Conservation (phyloP, 768 basidiomycete genomes). For the Hydnomerulius pinastri region DNA sequence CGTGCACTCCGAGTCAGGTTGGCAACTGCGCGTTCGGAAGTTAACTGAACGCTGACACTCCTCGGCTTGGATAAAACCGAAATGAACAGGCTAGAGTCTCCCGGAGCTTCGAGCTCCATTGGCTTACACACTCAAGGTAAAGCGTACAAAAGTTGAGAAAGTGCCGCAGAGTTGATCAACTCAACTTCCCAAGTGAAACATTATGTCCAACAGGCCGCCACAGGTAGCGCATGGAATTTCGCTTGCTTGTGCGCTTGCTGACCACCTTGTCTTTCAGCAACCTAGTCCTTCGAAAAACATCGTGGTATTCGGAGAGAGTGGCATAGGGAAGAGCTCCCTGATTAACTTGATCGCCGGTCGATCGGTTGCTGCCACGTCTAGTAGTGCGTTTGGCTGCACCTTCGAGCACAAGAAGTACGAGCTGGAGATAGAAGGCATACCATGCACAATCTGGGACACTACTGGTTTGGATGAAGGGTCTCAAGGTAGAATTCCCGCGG, state of each 20-base stretch:
- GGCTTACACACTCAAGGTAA: no score
- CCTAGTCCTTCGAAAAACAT: slow-evolving; percentile 15
- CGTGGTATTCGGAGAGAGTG: slow-evolving; percentile 30
- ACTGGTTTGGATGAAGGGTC: slow-evolving; percentile 41
- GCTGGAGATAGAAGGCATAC: slow-evolving; percentile 23
- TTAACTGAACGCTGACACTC: no score
- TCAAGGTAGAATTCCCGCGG: slow-evolving; percentile 30
- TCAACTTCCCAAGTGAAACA: no score
- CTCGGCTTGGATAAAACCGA: no score
- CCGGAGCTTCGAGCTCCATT: no score
- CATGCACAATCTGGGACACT: slow-evolving; percentile 38
- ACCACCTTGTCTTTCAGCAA: not conserved
- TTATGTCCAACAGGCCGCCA: not conserved
- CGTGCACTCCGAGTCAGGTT: no score
- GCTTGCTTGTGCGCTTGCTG: not conserved
- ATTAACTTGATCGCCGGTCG: slow-evolving; percentile 42
- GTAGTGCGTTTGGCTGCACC: slow-evolving; percentile 36
- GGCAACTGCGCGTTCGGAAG: no score
- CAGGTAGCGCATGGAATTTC: not conserved
- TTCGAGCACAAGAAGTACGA: slow-evolving; percentile 30
- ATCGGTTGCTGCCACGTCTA: slow-evolving; percentile 39
- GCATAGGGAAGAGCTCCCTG: slow-evolving; percentile 44
- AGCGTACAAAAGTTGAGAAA: no score
- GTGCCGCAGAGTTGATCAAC: no score
- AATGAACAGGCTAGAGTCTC: no score